Evolutionary conservation across 2,329 filamentous ascomycete species (phyloP), one percentile per base, ranked within the genome.

Genomic region (Arthroderma sp.): DNA sequence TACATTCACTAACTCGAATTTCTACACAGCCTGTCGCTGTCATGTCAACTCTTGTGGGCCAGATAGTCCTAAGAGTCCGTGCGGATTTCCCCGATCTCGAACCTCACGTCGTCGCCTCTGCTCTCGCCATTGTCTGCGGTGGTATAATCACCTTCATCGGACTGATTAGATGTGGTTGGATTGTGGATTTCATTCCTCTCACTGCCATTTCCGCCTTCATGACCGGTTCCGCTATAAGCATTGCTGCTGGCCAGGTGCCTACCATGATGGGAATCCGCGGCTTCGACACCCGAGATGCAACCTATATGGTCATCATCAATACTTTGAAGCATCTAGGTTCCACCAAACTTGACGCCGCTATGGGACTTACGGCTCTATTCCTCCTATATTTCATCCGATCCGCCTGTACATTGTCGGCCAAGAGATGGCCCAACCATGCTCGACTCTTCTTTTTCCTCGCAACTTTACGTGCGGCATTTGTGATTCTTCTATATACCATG

Each of bases 201-300:
- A 81, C 86, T 1, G 85, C 88, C 0, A 85, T 96, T 44, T 88
- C 85, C 0, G 87, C 91, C 2, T 96, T 94, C 69, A 95, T 96
- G 84, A 96, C 91, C 0, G 89, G 89, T 2, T 94, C 89, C 4
- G 87, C 89, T 44, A 75, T 98, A 62, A 94, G 77, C 55, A 96
- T 98, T 58, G 80, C 77, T 10, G 75, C 78, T 27, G 88, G 91
- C 31, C 91, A 98, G 62, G 72, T 95, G 4, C 82, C 85, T 1
- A 74, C 75, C 2, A 67, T 96, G 61, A 75, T 98, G 67, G 91
- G 91, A 5, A 80, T 94, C 57, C 72, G 71, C 2, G 63, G 55
- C 7, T 79, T 91, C 61, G 77, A 80, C 50, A 93, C 79, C 9
- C 74, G 86, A 53, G 87, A 76, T 10, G 65, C 85, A 0, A 86